Base-by-base conservation (phyloP, 176 grass and related monocot species). In the Oropetium thomaeum region DNA sequence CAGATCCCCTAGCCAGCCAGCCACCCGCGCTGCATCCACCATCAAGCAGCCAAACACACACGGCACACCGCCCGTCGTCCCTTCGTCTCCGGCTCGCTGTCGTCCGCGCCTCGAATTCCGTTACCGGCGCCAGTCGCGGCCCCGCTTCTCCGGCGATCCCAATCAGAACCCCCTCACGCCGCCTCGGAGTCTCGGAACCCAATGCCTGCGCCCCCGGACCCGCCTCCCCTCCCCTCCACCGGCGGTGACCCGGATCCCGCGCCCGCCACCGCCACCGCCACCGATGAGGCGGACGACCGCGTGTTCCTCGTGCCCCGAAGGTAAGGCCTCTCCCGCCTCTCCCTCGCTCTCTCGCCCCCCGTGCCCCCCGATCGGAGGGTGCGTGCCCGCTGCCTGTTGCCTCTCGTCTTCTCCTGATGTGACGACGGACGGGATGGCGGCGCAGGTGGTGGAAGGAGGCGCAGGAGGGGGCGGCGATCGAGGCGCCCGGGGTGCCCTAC, bases 361-460 rank as follows among this genome's bases (percentile, higher is more conserved):
- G 8, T 15, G 6, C 10, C 15, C 15, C 73, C 35, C 40, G 74
- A 35, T 9, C 37, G 30, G 22, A 12, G 4, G 67, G 25, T 22
- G 5, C 28, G 13, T 5, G 3, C 15, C 7, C 14, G 1, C 40
- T 30, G 34, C 1, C 8, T 4, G 44, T 9, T 17, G 29, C 9
- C 23, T 14, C 35, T 13, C n/a, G n/a, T n/a, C n/a, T n/a, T n/a
- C 53, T 27, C 53, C 53, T 57, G 53, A 57, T 9, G 25, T 9
- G 25, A 8, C 53, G 9, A 8, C 45, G 49, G 39, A 44, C 28
- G 23, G 27, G 8, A 44, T 25, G 62, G 62, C 8, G 64, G 9
- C 0, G 81, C 83, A 97, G 90, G 70, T 92, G 87, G 93, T 97
- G 93, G 93, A 86, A 55, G 75, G 74, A 84, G 57, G 90, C 87